Evolutionary conservation across 2,329 filamentous ascomycete species (phyloP), one percentile per base, ranked within the genome.

Genomic region (Neopestalotiopsis sp.): DNA sequence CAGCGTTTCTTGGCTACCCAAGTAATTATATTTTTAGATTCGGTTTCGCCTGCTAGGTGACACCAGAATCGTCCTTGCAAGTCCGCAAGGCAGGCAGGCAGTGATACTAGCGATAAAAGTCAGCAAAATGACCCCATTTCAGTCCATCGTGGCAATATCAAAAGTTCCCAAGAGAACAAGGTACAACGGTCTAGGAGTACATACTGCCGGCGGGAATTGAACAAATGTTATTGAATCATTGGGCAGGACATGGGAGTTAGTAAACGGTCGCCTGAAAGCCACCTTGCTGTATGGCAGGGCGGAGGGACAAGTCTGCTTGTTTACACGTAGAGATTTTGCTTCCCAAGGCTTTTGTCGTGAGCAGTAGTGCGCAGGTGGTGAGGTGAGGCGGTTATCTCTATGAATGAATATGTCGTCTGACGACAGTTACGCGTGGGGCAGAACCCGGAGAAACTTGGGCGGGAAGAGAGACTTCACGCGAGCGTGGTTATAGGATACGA

Each of bases 191-290:
- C 6, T 7, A n/a, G 45, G 9, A 4, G 10, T 53, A 24, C 45
- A n/a, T 53, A 53, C 45, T 53, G 74, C 74, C 65, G 75, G 76
- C 57, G 73, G 67, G 69, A 71, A 67, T 40, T 66, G 66, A 71
- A 67, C 70, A 68, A 68, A 71, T 83, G 81, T 84, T 85, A 84
- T 85, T 82, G 84, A 80, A 81, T 78, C 81, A 83, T 84, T 73
- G 73, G 72, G 70, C 49, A 49, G 12, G 14, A 32, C 34, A 49
- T n/a, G 10, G 9, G 13, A n/a, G 28, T 53, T 2, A 59, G 30
- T 13, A 56, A 14, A 12, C 20, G 53, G 14, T 61, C 56, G 6
- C 38, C 28, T 42, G 4, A 28, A 42, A 53, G 65, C 65, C 65
- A 67, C 65, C 34, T 59, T 67, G 64, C 30, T 49, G 7, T 53